Conservation (phyloP, 192 early-diverging fungal genomes). For the Coemansia sp. region DNA sequence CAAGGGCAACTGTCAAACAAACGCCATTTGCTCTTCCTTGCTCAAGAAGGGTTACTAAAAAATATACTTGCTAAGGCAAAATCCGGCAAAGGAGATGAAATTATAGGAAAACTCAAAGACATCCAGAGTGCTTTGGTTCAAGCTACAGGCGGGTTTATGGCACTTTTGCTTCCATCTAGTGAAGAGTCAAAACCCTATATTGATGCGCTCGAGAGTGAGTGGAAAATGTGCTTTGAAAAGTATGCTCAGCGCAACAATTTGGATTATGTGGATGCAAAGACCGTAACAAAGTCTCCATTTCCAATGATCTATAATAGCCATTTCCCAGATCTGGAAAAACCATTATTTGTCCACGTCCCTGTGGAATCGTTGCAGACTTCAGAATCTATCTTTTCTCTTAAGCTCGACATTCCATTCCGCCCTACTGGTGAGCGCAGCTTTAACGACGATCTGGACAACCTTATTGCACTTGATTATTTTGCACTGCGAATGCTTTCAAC, state of each 20-base stretch:
- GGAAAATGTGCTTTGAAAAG: constrained; percentile 17
- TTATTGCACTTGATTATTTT: constrained; percentile 54
- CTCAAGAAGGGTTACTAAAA: constrained; percentile 67
- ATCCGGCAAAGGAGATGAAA: constrained; percentile 5
- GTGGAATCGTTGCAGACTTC: constrained; percentile 55
- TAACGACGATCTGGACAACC: constrained; percentile 38
- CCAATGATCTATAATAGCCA: constrained; percentile 46
- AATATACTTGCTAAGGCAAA: constrained; percentile 34
- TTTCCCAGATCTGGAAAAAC: constrained; percentile 38
- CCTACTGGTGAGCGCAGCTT: constrained; percentile 23
- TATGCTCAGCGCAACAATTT: neutral
- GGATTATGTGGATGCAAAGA: neutral
- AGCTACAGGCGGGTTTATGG: constrained; percentile 13
- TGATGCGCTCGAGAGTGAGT: constrained; percentile 27
- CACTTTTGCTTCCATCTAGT: constrained; percentile 17
- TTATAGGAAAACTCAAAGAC: constrained; percentile 15
- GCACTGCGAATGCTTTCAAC: constrained; percentile 66
- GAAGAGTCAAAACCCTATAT: constrained; percentile 17
- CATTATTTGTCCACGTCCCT: constrained; percentile 53
- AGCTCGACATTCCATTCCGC: constrained; percentile 33
- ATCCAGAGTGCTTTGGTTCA: constrained; percentile 15
- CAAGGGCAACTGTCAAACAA: constrained; percentile 56
- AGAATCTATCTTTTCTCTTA: constrained; percentile 38
- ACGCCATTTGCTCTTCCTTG: constrained; percentile 65
- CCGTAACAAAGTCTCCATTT: constrained; percentile 24